Conservation (phyloP, 768 basidiomycete species). For the Phanerochaete sordida region DNA sequence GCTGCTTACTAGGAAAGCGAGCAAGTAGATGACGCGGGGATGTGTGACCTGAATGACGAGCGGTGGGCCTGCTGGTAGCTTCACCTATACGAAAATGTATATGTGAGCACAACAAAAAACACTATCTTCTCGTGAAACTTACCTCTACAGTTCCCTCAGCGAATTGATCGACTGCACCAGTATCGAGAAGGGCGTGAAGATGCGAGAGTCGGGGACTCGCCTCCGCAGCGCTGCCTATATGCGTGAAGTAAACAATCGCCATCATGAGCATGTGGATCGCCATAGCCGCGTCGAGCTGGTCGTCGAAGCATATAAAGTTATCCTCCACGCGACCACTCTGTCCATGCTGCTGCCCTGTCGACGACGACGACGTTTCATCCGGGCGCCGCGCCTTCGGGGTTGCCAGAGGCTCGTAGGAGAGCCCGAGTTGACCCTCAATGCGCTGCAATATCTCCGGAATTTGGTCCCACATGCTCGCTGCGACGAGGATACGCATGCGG, state of each 20-base stretch:
- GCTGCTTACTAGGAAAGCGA: conserved; percentile 66
- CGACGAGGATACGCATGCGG: conserved; percentile 53
- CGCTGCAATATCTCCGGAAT: conserved; percentile 44
- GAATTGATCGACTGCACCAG: conserved; percentile 41
- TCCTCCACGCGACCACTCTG: neutral
- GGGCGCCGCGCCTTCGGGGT: conserved; percentile 19
- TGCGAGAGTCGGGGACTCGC: conserved; percentile 50
- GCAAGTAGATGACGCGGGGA: conserved; percentile 57
- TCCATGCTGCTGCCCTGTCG: neutral
- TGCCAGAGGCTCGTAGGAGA: conserved; percentile 28
- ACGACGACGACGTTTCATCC: neutral
- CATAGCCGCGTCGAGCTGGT: conserved; percentile 35
- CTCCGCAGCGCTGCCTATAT: conserved; percentile 46
- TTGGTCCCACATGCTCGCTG: conserved; percentile 50
- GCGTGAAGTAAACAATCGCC: conserved; percentile 58
- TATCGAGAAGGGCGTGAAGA: conserved; percentile 68
- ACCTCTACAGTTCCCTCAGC: conserved; percentile 39
- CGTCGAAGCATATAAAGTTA: conserved; percentile 28
- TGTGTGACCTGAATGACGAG: conserved; percentile 61
- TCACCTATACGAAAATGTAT: conserved; percentile 19
- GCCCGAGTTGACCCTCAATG: conserved; percentile 48
- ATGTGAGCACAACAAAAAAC: neutral
- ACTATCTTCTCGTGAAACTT: neutral
- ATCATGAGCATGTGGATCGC: conserved; percentile 62
- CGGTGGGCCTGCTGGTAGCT: conserved; percentile 35